phyloP scores from a whole-genome alignment of 208 protist genomes.

The Leishmania tropica region DNA sequence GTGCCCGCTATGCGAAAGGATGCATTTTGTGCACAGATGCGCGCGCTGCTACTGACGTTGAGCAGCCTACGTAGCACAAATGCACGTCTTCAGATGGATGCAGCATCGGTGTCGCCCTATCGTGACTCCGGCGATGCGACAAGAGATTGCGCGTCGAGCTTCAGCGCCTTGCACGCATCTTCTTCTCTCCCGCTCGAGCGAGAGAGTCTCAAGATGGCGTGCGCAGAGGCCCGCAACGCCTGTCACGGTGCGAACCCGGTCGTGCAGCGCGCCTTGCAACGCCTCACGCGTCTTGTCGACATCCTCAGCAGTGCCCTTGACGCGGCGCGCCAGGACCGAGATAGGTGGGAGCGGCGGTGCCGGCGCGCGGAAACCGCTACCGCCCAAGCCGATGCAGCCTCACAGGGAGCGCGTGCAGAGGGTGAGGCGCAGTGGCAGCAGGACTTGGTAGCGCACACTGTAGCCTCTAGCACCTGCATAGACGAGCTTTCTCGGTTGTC shows the following conservation, averaged over 20 bases:
- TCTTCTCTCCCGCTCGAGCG: neutral
- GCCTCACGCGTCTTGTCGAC: neutral
- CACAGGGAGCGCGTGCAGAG: conserved; percentile 1
- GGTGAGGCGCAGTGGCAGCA: conserved; percentile 9
- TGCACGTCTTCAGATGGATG: conserved; percentile 14
- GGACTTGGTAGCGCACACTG: neutral
- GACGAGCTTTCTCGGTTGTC: neutral
- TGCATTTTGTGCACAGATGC: conserved; percentile 20
- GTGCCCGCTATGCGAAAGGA: conserved; percentile 10
- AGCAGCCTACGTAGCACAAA: conserved; percentile 11
- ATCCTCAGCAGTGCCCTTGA: neutral
- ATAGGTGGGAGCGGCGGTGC: conserved; percentile 19
- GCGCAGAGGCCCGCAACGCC: conserved; percentile 10
- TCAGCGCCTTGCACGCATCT: neutral
- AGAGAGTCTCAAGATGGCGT: neutral
- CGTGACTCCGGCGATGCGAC: neutral
- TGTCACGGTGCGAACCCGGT: neutral
- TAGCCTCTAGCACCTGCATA: neutral
- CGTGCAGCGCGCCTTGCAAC: neutral
- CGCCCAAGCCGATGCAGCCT: neutral
- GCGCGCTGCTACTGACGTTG: conserved; percentile 22
- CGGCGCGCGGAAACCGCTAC: neutral
- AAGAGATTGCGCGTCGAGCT: neutral
- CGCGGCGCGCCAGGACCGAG: neutral
- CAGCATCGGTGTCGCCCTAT: neutral